Percentiles rank a stretch among this genome's conserved stretches.
These are phyloP conservation scores for Backusella mclennaniae DNA, from an alignment of 192 early-diverging fungal genomes.

Conservation along the genomic window DNA sequence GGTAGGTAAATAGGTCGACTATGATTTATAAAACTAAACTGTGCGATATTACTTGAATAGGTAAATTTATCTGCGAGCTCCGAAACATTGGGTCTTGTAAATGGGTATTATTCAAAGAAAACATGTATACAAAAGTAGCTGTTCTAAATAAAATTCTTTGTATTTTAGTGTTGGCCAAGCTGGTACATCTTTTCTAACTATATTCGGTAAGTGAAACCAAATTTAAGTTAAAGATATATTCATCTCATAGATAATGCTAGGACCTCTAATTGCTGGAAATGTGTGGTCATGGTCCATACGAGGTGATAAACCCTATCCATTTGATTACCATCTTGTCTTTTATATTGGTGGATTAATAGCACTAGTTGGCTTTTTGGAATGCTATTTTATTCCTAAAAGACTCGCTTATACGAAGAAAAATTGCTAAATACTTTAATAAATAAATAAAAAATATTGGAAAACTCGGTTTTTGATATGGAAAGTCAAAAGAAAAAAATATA, in stretches of 20 bases:
- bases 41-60: slow-evolving; percentile 25
- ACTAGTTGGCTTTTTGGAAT: slow-evolving; percentile 34
- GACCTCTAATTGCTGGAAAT: slow-evolving; percentile 51
- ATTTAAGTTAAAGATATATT: neutral
- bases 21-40: neutral
- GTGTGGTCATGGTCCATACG: slow-evolving; percentile 54
- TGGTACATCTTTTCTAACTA: slow-evolving; percentile 38
- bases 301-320: slow-evolving; percentile 44
- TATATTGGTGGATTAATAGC: slow-evolving; percentile 41
- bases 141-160: neutral
- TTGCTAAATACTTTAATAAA: neutral
- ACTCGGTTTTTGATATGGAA: too few relatives aligned
- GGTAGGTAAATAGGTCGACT: slow-evolving; percentile 26
- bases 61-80: slow-evolving; percentile 51
- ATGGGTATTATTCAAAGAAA: slow-evolving; percentile 31
- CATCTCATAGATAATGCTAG: slow-evolving; percentile 29
- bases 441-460: too few relatives aligned
- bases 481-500: too few relatives aligned
- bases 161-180: slow-evolving; percentile 44
- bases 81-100: slow-evolving; percentile 50
- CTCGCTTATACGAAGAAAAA: neutral
- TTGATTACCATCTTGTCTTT: slow-evolving; percentile 55
- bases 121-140: neutral
- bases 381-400: slow-evolving; percentile 32
- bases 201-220: slow-evolving; percentile 3